Evolutionary conservation across 805 yeast genomes (phyloP).

Genomic region (Nakazawaea pomicola): DNA sequence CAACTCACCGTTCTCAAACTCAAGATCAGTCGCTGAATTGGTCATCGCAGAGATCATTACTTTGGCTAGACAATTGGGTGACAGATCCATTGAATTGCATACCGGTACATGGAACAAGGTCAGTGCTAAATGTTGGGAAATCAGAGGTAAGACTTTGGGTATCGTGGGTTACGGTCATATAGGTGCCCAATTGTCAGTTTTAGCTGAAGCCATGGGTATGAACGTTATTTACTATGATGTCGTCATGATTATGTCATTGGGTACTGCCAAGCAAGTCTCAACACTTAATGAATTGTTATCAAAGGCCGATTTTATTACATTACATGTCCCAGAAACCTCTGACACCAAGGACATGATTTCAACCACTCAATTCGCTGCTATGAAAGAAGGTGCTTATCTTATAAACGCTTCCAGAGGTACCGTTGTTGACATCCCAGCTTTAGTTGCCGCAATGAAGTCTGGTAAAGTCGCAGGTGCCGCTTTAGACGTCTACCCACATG

Average conservation of each 20-base stretch:
- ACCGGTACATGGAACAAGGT: conserved; percentile 98
- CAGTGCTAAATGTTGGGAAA: conserved; percentile 94
- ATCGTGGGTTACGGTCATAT: conserved; percentile 98
- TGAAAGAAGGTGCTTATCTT: conserved; percentile 94
- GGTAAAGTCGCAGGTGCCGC: conserved; percentile 98
- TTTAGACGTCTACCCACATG: conserved; percentile 91
- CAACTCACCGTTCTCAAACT: conserved; percentile 97
- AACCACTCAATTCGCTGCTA: conserved; percentile 86
- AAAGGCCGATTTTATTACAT: conserved; percentile 81
- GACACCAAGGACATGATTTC: conserved; percentile 91
- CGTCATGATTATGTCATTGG: conserved; percentile 89
- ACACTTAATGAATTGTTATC: conserved; percentile 78
- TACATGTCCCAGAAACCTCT: conserved; percentile 91
- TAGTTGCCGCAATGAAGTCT: conserved; percentile 83
- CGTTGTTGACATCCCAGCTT: conserved; percentile 92
- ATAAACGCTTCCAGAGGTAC: conserved; percentile 98
- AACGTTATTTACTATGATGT: conserved; percentile 92
- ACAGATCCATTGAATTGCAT: conserved; percentile 93
- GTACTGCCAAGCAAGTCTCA: conserved; percentile 91
- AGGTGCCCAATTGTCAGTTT: conserved; percentile 93
- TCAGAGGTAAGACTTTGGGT: conserved; percentile 96
- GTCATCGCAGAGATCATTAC: conserved; percentile 93
- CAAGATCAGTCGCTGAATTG: conserved; percentile 96
- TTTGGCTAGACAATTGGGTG: conserved; percentile 94
- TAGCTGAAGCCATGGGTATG: conserved; percentile 98